A percentile compares a stretch with the other conserved stretches of the same genome.
These are phyloP conservation scores for Garcia nutans DNA, from an alignment of 345 rosid genomes.

Conservation along the genomic window DNA sequence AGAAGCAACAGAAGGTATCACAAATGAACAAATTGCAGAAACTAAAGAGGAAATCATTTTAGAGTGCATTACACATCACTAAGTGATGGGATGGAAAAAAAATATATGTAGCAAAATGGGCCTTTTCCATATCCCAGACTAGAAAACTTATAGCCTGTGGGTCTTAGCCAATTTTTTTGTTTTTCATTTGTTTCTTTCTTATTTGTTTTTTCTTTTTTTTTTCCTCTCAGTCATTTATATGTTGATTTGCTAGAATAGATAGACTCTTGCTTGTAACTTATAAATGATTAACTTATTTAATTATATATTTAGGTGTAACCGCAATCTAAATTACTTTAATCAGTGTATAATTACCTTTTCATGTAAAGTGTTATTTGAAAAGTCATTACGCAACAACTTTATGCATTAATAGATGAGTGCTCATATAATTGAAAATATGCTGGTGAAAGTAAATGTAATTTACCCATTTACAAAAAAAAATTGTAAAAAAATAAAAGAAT, in stretches of 20 bases:
- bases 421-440: no score
- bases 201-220: background rate
- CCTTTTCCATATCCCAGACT: background rate
- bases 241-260: background rate
- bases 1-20: conserved; percentile 35
- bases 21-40: conserved; percentile 25
- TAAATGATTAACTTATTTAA: no score
- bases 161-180: background rate
- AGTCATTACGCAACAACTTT: no score
- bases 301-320: no score
- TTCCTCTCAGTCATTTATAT: background rate
- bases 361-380: no score
- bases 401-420: no score
- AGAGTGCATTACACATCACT: conserved; percentile 35
- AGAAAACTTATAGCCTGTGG: background rate
- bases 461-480: no score
- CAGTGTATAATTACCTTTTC: no score
- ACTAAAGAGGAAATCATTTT: conserved; percentile 32
- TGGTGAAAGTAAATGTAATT: no score
- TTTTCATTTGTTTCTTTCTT: background rate
- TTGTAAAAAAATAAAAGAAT: no score
- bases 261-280: background rate
- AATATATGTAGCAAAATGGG: background rate
- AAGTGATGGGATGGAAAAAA: conserved; percentile 8
- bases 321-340: no score